Percentiles rank a stretch among this genome's conserved stretches.
Conservation (phyloP, 2,329 filamentous ascomycete species). For the Sclerotinia trifoliorum region DNA sequence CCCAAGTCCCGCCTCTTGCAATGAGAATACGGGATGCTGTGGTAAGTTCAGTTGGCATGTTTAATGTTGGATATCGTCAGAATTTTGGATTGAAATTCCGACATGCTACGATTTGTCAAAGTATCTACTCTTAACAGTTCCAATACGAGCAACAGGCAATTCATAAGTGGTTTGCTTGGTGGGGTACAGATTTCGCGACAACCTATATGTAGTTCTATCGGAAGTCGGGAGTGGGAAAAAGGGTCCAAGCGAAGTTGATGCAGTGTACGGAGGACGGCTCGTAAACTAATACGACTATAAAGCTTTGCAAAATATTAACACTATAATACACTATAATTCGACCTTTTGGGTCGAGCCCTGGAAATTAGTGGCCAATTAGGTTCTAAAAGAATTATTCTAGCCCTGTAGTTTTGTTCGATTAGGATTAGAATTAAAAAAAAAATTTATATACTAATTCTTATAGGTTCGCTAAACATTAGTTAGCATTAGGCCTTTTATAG, state of each 20-base stretch:
- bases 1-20: slow-evolving; percentile 46
- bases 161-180: slow-evolving; percentile 4
- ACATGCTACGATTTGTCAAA: not conserved
- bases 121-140: not conserved
- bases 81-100: not conserved
- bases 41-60: slow-evolving; percentile 19
- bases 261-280: not conserved
- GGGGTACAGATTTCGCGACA: not conserved
- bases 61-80: not conserved
- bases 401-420: too few relatives aligned
- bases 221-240: slow-evolving; percentile 1
- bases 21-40: slow-evolving; percentile 40
- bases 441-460: too few relatives aligned
- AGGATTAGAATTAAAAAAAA: too few relatives aligned
- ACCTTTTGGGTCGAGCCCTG: too few relatives aligned
- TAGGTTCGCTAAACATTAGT: too few relatives aligned
- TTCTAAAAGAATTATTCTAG: too few relatives aligned
- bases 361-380: too few relatives aligned
- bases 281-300: too few relatives aligned
- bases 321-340: too few relatives aligned
- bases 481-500: too few relatives aligned
- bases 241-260: slow-evolving; percentile 12
- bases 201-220: not conserved
- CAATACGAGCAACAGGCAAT: not conserved
- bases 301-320: too few relatives aligned